phyloP scores from a whole-genome alignment of 163 green algal genomes.

The Prototheca stagnorum region DNA sequence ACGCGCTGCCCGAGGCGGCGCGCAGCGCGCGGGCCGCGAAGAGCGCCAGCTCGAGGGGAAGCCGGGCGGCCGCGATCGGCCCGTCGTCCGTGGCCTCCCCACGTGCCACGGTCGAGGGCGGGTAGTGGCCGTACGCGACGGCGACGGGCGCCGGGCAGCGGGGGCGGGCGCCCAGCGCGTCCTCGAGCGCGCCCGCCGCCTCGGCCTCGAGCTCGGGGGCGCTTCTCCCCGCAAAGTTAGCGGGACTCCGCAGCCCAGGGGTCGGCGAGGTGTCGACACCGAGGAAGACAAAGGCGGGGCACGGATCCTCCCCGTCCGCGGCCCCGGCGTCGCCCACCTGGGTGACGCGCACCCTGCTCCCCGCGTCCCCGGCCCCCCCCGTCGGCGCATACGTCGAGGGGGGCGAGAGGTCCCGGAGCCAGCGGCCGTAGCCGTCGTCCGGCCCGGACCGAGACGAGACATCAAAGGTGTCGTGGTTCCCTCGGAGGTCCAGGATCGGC shows the following conservation, averaged over 20 bases:
- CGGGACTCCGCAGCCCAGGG: slow-evolving; percentile 41
- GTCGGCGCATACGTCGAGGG: no score
- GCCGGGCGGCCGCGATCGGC: no score
- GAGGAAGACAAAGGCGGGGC: slow-evolving; percentile 34
- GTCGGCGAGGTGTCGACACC: slow-evolving; percentile 42
- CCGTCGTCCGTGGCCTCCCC: not conserved
- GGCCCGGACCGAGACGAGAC: slow-evolving; percentile 9
- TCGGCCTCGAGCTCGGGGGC: slow-evolving; percentile 13
- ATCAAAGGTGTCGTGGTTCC: slow-evolving; percentile 70
- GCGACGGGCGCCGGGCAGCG: slow-evolving; percentile 2
- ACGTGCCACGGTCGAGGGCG: slow-evolving; percentile 27
- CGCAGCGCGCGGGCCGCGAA: no score
- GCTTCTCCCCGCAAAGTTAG: slow-evolving; percentile 43
- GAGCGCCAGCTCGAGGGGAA: no score
- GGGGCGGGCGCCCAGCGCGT: no score
- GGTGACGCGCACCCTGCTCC: not conserved
- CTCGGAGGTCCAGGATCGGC: slow-evolving; percentile 45
- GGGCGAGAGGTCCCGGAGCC: no score
- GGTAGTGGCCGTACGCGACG: slow-evolving; percentile 56
- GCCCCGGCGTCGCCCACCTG: not conserved
- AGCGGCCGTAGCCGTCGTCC: slow-evolving; percentile 25
- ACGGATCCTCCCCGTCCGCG: slow-evolving; percentile 4
- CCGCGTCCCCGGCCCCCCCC: not conserved
- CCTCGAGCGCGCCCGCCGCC: slow-evolving; percentile 14
- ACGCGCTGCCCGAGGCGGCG: no score